phyloP scores from a whole-genome alignment of 805 yeast genomes.

The Ascoidea rubescens region DNA sequence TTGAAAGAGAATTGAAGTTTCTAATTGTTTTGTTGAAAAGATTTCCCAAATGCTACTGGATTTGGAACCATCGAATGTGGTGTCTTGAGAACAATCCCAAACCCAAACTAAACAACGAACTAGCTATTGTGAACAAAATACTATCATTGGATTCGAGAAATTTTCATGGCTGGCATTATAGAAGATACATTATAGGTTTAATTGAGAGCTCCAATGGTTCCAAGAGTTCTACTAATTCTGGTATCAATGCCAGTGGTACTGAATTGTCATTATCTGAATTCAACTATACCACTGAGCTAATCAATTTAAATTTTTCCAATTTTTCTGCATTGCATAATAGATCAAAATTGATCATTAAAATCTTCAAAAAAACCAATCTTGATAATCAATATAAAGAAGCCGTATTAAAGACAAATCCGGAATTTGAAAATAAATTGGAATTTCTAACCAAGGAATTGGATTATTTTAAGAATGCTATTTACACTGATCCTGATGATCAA shows the following conservation, averaged over 20 bases:
- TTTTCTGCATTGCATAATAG: conserved; percentile 95
- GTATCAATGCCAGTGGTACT: conserved; percentile 12
- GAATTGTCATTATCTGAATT: conserved; percentile 40
- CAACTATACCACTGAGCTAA: conserved; percentile 62
- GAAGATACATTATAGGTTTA: conserved; percentile 48
- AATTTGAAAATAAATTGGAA: conserved; percentile 17
- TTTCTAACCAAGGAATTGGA: conserved; percentile 46
- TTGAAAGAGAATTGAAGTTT: conserved; percentile 48
- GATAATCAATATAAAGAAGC: conserved; percentile 5
- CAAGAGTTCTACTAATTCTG: too few species aligned
- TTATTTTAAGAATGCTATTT: conserved; percentile 69
- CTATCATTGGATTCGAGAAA: conserved; percentile 68
- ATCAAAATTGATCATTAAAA: conserved; percentile 45
- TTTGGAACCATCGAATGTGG: conserved; percentile 93
- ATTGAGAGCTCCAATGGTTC: too few species aligned
- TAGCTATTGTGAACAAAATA: conserved; percentile 54
- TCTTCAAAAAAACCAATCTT: conserved; percentile 20
- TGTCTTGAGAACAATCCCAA: conserved; percentile 37
- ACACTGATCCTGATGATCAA: conserved; percentile 88
- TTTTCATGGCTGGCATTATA: conserved; percentile 92
- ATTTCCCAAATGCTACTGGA: conserved; percentile 90
- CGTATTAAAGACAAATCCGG: conserved; percentile 11
- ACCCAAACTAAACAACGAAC: conserved; percentile 59
- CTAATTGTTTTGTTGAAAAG: conserved; percentile 41
- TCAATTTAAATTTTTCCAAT: conserved; percentile 76